Base-by-base conservation (phyloP, 139 green algal species). In the Chlorella vulgaris region DNA sequence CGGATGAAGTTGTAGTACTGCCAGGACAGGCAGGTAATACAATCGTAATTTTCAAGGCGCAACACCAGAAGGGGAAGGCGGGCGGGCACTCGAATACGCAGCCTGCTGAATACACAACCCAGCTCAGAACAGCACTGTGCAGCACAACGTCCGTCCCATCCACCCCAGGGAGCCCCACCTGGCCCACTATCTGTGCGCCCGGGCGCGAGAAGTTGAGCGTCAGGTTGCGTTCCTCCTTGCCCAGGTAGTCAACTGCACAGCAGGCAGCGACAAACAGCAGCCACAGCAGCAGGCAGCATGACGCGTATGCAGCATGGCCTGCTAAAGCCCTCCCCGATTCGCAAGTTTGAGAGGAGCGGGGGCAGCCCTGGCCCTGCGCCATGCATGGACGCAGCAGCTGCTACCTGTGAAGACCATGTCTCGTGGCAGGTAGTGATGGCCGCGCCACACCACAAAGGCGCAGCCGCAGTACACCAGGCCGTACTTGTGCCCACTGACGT, bases 181-280 rank as follows among this genome's bases (percentile, higher is more conserved):
- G 71, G n/a, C 33, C 91, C 13, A 93, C 51, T 39, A 92, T 84
- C 51, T 86, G 81, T 19, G 61, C 65, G 1, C 86, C 88, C 1
- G 76, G 76, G 66, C 89, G 86, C 61, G 75, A 89, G 82, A 95
- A 95, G 89, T 94, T 95, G 43, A 95, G 67, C 5, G 91, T 94
- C 63, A 94, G 76, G 74, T 71, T 90, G 29, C 69, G 66, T 73
- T 95, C 90, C 70, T 94, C 87, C 8, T 74, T 89, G 58, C 91
- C 88, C 71, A 78, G 50, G 47, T 79, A 79, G 60, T 67, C 71
- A 22, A 78, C 71, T 67, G 35, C 33, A 29, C 19, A 40, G 29
- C 28, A 39, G 40, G 0, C 39, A 36, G 28, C 24, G 21, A 33
- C 7, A 2, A 6, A 13, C 29, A 21, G 26, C 60, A 67, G 10